A percentile compares a stretch with the other conserved stretches of the same genome.
Conservation (phyloP, 257 asterid species). For the Mentha longifolia region DNA sequence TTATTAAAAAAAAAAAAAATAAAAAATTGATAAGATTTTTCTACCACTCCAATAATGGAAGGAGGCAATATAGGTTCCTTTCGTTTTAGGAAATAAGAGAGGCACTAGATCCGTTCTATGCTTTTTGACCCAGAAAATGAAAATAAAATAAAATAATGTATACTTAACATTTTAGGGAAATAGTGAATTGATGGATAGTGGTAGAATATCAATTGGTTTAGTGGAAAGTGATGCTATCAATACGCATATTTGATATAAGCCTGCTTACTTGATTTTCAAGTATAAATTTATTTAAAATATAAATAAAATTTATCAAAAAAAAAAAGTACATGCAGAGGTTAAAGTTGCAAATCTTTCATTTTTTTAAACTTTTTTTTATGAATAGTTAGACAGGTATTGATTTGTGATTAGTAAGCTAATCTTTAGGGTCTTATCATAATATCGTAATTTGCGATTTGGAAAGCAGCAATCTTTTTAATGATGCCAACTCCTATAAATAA, state of each 20-base stretch:
- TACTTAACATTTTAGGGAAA: too few species aligned
- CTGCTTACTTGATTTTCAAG: conserved; percentile 15
- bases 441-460: neutral
- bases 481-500: conserved; percentile 4
- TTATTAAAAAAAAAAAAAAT: too few species aligned
- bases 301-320: neutral
- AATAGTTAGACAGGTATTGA: neutral
- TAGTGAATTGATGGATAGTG: conserved; percentile 24
- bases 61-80: too few species aligned
- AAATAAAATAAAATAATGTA: too few species aligned
- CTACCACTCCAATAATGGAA: too few species aligned
- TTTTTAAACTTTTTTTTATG: neutral
- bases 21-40: too few species aligned
- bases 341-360: conserved; percentile 9
- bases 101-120: neutral
- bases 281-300: neutral
- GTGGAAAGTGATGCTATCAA: conserved; percentile 51
- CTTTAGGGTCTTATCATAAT: neutral
- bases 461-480: neutral
- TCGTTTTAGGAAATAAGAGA: too few species aligned
- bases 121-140: conserved; percentile 23
- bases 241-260: conserved; percentile 41
- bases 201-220: neutral
- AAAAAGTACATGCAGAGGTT: neutral
- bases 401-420: conserved; percentile 11